Percentiles rank a stretch among this genome's conserved stretches.
Conservation (phyloP, 768 basidiomycete genomes). For the Ramaria sp. region DNA sequence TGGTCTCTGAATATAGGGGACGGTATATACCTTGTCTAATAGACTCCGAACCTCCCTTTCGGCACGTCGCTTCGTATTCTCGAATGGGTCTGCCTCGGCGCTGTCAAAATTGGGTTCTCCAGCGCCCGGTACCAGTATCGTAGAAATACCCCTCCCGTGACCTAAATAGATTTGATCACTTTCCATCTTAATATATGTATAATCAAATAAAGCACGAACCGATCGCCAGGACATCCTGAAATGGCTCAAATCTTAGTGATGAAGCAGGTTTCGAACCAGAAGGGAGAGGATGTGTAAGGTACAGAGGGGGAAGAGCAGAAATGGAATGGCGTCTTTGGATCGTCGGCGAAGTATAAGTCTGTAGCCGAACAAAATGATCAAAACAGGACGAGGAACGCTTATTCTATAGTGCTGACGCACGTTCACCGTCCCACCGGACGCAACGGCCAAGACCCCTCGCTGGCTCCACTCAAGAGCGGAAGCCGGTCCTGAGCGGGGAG, state of each 20-base stretch:
- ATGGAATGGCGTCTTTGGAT: constrained; percentile 45
- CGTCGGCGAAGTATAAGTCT: not conserved
- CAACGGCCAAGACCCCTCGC: constrained; percentile 72
- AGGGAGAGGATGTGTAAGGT: constrained; percentile 80
- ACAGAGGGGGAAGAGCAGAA: constrained; percentile 60
- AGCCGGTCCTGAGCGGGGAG: constrained; percentile 45
- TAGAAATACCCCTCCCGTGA: constrained; percentile 69
- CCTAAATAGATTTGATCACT: constrained; percentile 24
- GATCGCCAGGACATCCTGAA: constrained; percentile 73
- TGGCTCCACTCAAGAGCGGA: constrained; percentile 78
- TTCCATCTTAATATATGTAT: not conserved
- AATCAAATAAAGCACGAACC: constrained; percentile 9
- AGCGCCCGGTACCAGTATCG: constrained; percentile 79
- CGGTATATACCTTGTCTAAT: constrained; percentile 66
- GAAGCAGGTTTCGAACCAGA: constrained; percentile 51
- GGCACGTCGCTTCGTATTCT: constrained; percentile 65
- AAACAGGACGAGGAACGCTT: too few relatives aligned
- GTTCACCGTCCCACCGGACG: constrained; percentile 75
- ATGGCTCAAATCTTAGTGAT: constrained; percentile 77
- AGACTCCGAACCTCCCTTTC: constrained; percentile 88
- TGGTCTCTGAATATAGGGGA: not conserved
- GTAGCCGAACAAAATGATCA: constrained; percentile 18
- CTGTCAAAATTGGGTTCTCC: constrained; percentile 96
- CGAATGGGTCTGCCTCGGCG: constrained; percentile 89
- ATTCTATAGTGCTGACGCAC: constrained; percentile 29